Evolutionary conservation across 2,329 filamentous ascomycete species (phyloP).

Genomic region (Aspergillus novofumigatus): DNA sequence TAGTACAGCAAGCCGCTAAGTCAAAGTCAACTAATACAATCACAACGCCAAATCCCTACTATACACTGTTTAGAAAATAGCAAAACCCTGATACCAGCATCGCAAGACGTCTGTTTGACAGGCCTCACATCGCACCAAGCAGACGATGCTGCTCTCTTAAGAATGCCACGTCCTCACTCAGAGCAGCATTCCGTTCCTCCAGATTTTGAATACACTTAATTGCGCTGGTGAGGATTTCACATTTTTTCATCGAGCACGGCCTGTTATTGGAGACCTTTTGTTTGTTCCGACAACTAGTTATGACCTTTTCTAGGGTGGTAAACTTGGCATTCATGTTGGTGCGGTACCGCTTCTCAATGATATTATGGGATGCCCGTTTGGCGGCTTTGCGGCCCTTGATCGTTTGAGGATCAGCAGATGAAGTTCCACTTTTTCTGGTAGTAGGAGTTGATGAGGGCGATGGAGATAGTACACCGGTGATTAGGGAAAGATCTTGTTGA

Average conservation of each 20-base stretch:
- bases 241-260: not conserved
- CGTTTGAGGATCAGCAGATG: not conserved
- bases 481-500: too few species aligned
- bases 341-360: not conserved
- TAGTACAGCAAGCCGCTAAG: not conserved
- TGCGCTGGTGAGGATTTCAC: not conserved
- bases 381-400: not conserved
- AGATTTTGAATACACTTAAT: not conserved
- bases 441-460: not conserved
- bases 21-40: too few species aligned
- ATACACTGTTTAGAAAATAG: not conserved
- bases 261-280: not conserved
- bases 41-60: not conserved
- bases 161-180: not conserved
- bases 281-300: not conserved
- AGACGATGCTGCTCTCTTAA: not conserved
- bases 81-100: too few species aligned
- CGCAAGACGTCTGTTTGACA: too few species aligned
- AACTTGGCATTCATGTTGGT: not conserved
- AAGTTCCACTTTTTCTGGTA: not conserved
- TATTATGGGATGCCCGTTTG: not conserved
- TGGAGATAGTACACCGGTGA: not conserved
- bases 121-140: not conserved
- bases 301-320: not conserved
- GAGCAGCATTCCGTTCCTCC: not conserved